Conservation (phyloP, 257 asterid genomes). For the Osmanthus fragrans region DNA sequence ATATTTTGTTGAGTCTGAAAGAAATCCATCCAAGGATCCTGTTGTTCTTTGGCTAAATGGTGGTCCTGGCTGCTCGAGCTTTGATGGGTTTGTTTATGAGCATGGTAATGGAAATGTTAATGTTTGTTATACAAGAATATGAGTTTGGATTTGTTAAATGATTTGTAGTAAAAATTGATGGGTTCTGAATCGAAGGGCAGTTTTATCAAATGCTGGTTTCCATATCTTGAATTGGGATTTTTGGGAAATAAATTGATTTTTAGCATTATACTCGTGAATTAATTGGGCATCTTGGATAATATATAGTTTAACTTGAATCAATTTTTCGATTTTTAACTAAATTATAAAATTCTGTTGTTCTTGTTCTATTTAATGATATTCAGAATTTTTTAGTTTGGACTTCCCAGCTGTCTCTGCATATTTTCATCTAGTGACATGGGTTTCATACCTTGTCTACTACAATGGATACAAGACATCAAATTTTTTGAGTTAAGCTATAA, state of each 20-base stretch:
- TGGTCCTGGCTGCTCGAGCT: slow-evolving; percentile 99
- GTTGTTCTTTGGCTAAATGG: slow-evolving; percentile 97
- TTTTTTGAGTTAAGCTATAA: background rate
- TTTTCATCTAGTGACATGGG: too few species aligned
- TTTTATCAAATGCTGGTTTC: background rate
- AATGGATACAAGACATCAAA: background rate
- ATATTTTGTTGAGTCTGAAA: slow-evolving; percentile 85
- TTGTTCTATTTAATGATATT: slow-evolving; percentile 8
- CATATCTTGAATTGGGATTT: background rate
- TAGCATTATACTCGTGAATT: background rate
- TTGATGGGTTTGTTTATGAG: slow-evolving; percentile 93
- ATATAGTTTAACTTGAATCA: background rate
- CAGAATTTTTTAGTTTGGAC: background rate
- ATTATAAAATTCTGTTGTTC: background rate
- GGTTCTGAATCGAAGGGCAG: slow-evolving; percentile 1
- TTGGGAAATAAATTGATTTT: background rate
- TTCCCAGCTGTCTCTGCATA: background rate
- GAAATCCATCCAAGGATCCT: slow-evolving; percentile 72
- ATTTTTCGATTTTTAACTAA: background rate
- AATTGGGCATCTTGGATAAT: background rate
- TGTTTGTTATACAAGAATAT: background rate
- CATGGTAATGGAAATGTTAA: slow-evolving; percentile 55
- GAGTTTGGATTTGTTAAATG: slow-evolving; percentile 6
- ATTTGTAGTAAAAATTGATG: background rate
- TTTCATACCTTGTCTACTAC: background rate